Conservation (phyloP, 495 filamentous ascomycete genomes). For the Lasiosphaeris hirsuta region DNA sequence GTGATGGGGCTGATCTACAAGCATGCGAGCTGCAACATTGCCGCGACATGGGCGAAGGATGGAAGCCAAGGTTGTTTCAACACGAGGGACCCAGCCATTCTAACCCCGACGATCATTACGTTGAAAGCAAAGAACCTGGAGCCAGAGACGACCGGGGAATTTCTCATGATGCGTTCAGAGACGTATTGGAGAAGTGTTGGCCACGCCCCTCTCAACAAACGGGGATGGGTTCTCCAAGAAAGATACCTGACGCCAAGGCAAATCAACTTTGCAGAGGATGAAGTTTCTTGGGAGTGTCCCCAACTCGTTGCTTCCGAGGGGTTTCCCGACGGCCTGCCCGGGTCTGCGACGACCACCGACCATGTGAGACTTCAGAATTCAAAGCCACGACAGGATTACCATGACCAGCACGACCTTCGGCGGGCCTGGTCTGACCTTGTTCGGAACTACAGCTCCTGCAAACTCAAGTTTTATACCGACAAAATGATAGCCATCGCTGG, state of each 20-base stretch:
- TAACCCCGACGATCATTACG: not conserved
- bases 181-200: not conserved
- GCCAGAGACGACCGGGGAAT: too few species aligned
- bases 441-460: not conserved
- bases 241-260: not conserved
- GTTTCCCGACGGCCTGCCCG: not conserved
- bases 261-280: not conserved
- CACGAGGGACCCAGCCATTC: not conserved
- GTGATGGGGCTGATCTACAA: constrained; percentile 1
- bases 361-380: not conserved
- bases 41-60: not conserved
- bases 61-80: not conserved
- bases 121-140: not conserved
- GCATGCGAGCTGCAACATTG: not conserved
- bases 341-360: not conserved
- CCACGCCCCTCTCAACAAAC: not conserved
- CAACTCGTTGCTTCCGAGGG: not conserved
- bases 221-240: constrained; percentile 1
- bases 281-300: not conserved
- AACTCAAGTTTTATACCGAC: not conserved
- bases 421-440: not conserved
- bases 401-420: not conserved
- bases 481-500: not conserved
- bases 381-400: not conserved
- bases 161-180: not conserved